A percentile compares a stretch with the other conserved stretches of the same genome.
Conservation (phyloP, 495 filamentous ascomycete species). For the Xeromyces bisporus region DNA sequence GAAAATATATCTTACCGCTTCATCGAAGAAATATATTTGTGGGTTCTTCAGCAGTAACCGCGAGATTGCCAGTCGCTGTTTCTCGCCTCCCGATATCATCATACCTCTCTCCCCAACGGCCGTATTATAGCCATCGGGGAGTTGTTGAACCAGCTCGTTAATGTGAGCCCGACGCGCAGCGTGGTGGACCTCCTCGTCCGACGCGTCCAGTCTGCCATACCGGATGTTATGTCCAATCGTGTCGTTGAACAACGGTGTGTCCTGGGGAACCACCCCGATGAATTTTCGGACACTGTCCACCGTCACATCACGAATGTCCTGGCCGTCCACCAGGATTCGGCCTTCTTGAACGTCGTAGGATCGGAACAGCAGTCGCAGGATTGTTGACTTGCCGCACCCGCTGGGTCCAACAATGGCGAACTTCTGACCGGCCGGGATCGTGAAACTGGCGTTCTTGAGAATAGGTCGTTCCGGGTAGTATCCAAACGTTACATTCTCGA, state of each 20-base stretch:
- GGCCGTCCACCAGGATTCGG: conserved; percentile 78
- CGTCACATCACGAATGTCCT: conserved; percentile 72
- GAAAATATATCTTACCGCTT: conserved; percentile 43
- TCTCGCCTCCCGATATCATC: conserved; percentile 98
- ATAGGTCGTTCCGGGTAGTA: conserved; percentile 82
- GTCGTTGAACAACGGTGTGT: conserved; percentile 93
- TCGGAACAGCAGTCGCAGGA: conserved; percentile 78
- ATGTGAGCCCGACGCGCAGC: conserved; percentile 72
- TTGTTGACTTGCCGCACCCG: conserved; percentile 91
- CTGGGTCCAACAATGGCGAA: conserved; percentile 89
- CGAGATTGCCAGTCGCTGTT: conserved; percentile 80
- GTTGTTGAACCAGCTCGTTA: conserved; percentile 57
- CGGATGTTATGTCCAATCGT: conserved; percentile 89
- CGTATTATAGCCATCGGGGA: conserved; percentile 78
- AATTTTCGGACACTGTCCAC: conserved; percentile 66
- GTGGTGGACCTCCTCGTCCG: conserved; percentile 50
- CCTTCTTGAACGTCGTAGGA: conserved; percentile 85
- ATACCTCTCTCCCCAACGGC: conserved; percentile 90
- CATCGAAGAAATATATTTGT: conserved; percentile 87
- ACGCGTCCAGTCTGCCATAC: conserved; percentile 76
- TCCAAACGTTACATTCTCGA: conserved; percentile 90
- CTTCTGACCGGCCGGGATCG: conserved; percentile 89
- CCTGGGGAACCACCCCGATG: conserved; percentile 94
- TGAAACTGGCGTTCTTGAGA: conserved; percentile 65
- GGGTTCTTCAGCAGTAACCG: conserved; percentile 83